Evolutionary conservation across 495 filamentous ascomycete genomes (phyloP).

Genomic region (Xanthoparmelia taractica): DNA sequence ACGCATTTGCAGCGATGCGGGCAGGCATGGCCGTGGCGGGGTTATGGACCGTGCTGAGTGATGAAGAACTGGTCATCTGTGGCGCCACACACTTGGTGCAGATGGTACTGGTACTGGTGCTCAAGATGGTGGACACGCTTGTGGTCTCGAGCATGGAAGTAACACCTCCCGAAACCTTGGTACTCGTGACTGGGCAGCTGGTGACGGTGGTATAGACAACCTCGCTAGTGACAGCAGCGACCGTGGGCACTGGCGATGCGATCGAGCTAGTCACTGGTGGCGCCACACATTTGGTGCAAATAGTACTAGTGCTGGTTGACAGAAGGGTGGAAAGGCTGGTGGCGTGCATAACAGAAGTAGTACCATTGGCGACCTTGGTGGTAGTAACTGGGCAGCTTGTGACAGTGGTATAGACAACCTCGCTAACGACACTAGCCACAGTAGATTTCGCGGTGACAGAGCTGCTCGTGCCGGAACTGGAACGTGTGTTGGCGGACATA

Average conservation of each 20-base stretch:
- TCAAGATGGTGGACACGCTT: slow-evolving; percentile 17
- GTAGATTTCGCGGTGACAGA: slow-evolving; percentile 8
- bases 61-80: not conserved
- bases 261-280: slow-evolving; percentile 9
- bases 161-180: slow-evolving; percentile 8
- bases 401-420: slow-evolving; percentile 19
- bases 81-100: slow-evolving; percentile 20
- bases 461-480: not conserved
- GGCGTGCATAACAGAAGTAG: slow-evolving; percentile 14
- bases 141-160: slow-evolving; percentile 10
- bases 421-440: slow-evolving; percentile 9
- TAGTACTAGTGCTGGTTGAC: slow-evolving; percentile 18
- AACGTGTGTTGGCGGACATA: not conserved
- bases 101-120: slow-evolving; percentile 16
- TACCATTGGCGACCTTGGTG: slow-evolving; percentile 16
- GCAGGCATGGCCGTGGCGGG: slow-evolving; percentile 56
- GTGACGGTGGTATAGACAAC: slow-evolving; percentile 17
- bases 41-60: not conserved
- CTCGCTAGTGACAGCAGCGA: not conserved
- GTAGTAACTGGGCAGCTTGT: slow-evolving; percentile 24
- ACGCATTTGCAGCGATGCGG: slow-evolving; percentile 84
- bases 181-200: slow-evolving; percentile 22
- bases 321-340: slow-evolving; percentile 17
- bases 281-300: slow-evolving; percentile 23
- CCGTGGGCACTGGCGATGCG: slow-evolving; percentile 1